Evolutionary conservation across 768 basidiomycete species (phyloP), one percentile per base, ranked within the genome.

Genomic region (Boletus pseudo-olivaceus): DNA sequence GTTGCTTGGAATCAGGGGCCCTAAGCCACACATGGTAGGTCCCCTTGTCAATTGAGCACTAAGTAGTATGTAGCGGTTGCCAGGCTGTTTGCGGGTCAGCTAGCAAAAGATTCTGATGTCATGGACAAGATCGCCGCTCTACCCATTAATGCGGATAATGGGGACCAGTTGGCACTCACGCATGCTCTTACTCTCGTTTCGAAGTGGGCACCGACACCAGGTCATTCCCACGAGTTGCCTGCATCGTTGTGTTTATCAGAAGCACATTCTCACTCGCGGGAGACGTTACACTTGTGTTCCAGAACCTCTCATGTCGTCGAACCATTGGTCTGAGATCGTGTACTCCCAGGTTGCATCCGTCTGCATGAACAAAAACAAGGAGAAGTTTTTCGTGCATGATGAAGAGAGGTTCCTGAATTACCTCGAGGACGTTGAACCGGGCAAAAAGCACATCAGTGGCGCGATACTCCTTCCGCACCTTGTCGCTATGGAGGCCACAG

Each of bases 181-280:
- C 27, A 33, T 19, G 33, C 55, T 32, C 70, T 89, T 19, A 79
- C 80, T 7, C 77, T 87, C 15, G 84, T 78, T 1, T 76, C 77
- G 1, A 90, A 89, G 66, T 90, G 87, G 87, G 86, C 85, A 0
- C 87, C 88, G 0, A 79, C 81, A 2, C 81, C 82, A 12, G 75
- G 67, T 4, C 71, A 74, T 4, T 75, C 82, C 4, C 87, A 88
- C 51, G 88, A 89, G 60, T 76, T 70, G 73, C 38, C 57, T 80
- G 38, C 75, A 86, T 29, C 82, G 87, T 17, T 79, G 78, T 1
- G 78, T 74, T 62, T 83, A 80, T 60, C 80, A 82, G 49, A 81
- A 79, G 48, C 82, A 81, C 73, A 62, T 87, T 19, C 77, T 88
- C 32, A 75, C 77, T 1, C 81, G 78, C 10, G 78, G 88, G 2